Evolutionary conservation across 805 yeast species (phyloP).

Genomic region (Candida manassasensis): DNA sequence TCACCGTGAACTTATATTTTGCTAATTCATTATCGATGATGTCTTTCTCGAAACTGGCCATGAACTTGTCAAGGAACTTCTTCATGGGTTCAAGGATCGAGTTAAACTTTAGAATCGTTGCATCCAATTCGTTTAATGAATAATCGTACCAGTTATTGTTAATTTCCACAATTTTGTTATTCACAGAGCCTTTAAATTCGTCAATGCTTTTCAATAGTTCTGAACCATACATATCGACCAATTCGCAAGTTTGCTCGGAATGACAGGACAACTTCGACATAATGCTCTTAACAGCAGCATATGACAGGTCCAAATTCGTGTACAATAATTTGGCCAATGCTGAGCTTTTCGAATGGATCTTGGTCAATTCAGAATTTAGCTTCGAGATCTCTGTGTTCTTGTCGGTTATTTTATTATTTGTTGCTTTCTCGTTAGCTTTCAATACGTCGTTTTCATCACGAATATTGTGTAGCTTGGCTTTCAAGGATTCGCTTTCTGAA

Average conservation of each 20-base stretch:
- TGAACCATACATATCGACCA: constrained; percentile 4
- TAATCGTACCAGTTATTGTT: constrained; percentile 3
- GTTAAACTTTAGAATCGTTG: constrained; percentile 1
- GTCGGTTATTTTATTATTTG: not conserved
- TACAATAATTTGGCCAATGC: constrained; percentile 1
- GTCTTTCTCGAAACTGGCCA: not conserved
- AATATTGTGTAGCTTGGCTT: not conserved
- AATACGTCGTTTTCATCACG: not conserved
- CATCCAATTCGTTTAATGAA: constrained; percentile 1
- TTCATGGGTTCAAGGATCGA: not conserved
- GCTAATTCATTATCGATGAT: not conserved
- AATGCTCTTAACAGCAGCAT: not conserved
- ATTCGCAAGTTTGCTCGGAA: constrained; percentile 3
- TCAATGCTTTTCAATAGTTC: not conserved
- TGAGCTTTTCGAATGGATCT: not conserved
- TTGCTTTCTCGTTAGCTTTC: not conserved
- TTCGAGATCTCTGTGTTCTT: constrained; percentile 2
- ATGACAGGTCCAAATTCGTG: constrained; percentile 1
- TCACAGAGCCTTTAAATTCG: not conserved
- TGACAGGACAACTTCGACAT: constrained; percentile 1
- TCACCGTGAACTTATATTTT: not conserved
- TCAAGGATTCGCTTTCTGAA: not conserved
- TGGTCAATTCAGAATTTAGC: not conserved
- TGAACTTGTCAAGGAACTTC: not conserved
- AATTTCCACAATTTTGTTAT: not conserved